Evolutionary conservation across 192 early-diverging fungal species (phyloP), one percentile per base, ranked within the genome.

Genomic region (Coemansia sp.): DNA sequence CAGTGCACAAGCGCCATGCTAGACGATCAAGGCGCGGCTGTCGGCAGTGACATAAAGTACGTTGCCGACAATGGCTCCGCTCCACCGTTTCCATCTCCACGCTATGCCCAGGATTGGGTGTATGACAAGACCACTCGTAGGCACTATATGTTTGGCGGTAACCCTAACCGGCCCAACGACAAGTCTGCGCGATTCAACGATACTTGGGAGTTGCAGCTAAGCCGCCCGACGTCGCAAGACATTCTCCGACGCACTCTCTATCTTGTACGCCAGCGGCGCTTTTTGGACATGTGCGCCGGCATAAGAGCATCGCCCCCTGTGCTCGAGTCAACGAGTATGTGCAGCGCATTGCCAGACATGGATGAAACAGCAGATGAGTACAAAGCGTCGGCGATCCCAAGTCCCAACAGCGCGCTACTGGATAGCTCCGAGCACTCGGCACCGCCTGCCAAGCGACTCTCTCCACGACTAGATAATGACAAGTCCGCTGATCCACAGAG

Each of bases 101-200:
- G 96, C 32, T 96, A 92, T 84, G 96, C 95, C 0, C 94, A 96
- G 67, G 94, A 97, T 71, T 80, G 96, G 74, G 94, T 94, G 9
- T 98, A 95, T 78, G 91, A 98, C 69, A 72, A 70, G 6, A 72
- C 71, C 19, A 82, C 86, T 8, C 87, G 88, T 58, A 77, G 78
- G 4, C 96, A 98, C 65, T 94, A 91, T 76, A 70, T 98, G 69
- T 98, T 98, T 87, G 97, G 97, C 10, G 97, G 97, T 32, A 98
- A 96, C 64, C 93, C 95, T 6, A 77, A 75, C 69, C 58, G 72
- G 2, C 80, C 75, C 4, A 83, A 43, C 62, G 68, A 83, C 73
- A 77, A 75, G 42, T 69, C 72, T 2, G 79, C 79, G 33, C 84
- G 84, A 21, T 72, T 78, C 52, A 76, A 78, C 68, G 84, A 85